Evolutionary conservation across 352 stramenopile species (phyloP).

Genomic region (Lagenidium giganteum): DNA sequence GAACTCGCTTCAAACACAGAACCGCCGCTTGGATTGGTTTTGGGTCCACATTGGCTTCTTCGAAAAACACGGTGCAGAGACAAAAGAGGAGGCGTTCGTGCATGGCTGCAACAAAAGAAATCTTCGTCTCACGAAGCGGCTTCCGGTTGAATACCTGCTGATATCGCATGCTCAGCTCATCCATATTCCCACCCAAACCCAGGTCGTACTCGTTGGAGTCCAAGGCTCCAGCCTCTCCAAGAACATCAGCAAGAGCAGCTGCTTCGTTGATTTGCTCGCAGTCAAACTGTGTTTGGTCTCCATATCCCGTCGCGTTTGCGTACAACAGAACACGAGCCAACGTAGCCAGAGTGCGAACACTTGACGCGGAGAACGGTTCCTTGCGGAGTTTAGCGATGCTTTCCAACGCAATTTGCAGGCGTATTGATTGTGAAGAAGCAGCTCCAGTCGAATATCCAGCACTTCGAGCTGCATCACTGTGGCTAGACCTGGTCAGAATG

Average conservation of each 20-base stretch:
- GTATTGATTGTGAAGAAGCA: too few species aligned
- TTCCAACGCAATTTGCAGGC: too few species aligned
- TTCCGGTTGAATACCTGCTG: slow-evolving; percentile 49
- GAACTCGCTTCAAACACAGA: slow-evolving; percentile 24
- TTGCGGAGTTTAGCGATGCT: too few species aligned
- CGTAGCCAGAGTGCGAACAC: too few species aligned
- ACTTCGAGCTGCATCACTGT: too few species aligned
- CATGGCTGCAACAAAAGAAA: slow-evolving; percentile 40
- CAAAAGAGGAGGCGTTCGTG: slow-evolving; percentile 54
- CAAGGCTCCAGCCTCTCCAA: slow-evolving; percentile 63
- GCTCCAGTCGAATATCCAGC: too few species aligned
- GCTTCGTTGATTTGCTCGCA: slow-evolving; percentile 8
- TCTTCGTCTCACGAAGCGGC: slow-evolving; percentile 44
- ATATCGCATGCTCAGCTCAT: slow-evolving; percentile 50
- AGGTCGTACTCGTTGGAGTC: slow-evolving; percentile 58
- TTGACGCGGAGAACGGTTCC: too few species aligned
- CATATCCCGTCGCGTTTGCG: too few species aligned
- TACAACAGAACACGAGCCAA: too few species aligned
- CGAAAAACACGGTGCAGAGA: slow-evolving; percentile 67
- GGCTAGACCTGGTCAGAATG: too few species aligned
- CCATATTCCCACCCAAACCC: slow-evolving; percentile 36
- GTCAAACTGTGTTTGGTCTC: too few species aligned
- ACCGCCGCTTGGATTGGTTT: too few species aligned
- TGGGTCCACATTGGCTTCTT: slow-evolving; percentile 21
- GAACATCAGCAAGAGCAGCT: slow-evolving; percentile 41